Conservation (phyloP, 805 yeast species). For the Teunomyces kruisii region DNA sequence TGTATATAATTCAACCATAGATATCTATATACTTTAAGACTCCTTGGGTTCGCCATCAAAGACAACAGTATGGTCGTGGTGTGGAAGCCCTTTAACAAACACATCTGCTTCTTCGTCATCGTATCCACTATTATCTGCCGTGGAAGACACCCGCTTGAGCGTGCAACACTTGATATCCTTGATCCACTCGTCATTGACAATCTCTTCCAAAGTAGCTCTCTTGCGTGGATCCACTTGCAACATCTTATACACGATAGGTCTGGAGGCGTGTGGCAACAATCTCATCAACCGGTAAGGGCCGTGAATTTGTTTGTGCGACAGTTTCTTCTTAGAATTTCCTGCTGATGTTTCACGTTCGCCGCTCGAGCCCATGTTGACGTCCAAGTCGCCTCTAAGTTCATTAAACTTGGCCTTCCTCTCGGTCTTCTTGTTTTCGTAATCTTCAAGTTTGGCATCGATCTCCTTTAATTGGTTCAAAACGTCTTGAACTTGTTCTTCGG, state of each 20-base stretch:
- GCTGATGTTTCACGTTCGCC: slow-evolving; percentile 8
- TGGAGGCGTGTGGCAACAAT: slow-evolving; percentile 76
- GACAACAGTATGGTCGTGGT: slow-evolving; percentile 42
- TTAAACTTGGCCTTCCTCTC: slow-evolving; percentile 34
- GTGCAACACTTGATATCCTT: slow-evolving; percentile 63
- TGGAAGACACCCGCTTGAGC: slow-evolving; percentile 21
- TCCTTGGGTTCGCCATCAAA: slow-evolving; percentile 8
- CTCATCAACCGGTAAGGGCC: slow-evolving; percentile 85
- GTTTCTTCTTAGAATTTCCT: slow-evolving; percentile 27
- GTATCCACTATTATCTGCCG: slow-evolving; percentile 19
- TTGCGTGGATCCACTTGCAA: slow-evolving; percentile 56
- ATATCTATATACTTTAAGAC: neutral
- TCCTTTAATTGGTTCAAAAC: slow-evolving; percentile 33
- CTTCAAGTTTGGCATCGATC: slow-evolving; percentile 37
- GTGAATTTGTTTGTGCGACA: slow-evolving; percentile 59
- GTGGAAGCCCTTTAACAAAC: slow-evolving; percentile 35
- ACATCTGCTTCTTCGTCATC: slow-evolving; percentile 40
- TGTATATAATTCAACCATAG: neutral
- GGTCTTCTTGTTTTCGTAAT: slow-evolving; percentile 33
- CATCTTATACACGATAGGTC: slow-evolving; percentile 72
- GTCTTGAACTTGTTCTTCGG: slow-evolving; percentile 33
- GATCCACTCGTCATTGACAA: slow-evolving; percentile 72
- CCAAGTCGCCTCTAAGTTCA: slow-evolving; percentile 15
- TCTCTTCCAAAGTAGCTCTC: slow-evolving; percentile 67
- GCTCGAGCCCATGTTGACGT: neutral